Conservation (phyloP, 75 land plant genomes). For the Isoetes taiwanensis region DNA sequence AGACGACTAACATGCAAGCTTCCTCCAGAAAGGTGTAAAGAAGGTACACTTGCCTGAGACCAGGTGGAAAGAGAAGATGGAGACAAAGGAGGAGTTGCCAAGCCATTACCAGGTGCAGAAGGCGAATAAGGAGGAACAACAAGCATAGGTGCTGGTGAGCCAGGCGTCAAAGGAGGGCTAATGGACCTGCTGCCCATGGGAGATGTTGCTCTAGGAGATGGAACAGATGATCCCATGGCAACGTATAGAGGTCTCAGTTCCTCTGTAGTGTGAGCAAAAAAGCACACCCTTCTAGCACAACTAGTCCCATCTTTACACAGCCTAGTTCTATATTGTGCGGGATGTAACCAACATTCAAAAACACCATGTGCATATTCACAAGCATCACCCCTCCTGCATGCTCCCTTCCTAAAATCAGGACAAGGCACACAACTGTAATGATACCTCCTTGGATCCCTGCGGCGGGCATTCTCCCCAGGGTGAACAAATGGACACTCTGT, state of each 20-base stretch:
- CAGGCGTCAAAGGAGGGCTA: conserved; percentile 24
- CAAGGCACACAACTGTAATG: conserved; percentile 71
- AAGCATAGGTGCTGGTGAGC: conserved; percentile 27
- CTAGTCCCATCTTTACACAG: conserved; percentile 68
- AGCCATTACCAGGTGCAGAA: conserved; percentile 11
- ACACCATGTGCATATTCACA: conserved; percentile 83
- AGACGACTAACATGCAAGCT: conserved; percentile 31
- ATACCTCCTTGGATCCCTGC: conserved; percentile 59
- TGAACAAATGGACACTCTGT: conserved; percentile 12
- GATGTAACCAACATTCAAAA: conserved; percentile 81
- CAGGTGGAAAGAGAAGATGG: conserved; percentile 28
- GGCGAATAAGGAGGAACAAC: conserved; percentile 19
- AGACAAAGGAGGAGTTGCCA: conserved; percentile 37
- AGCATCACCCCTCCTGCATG: conserved; percentile 53
- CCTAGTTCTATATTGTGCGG: conserved; percentile 71
- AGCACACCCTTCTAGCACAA: conserved; percentile 59
- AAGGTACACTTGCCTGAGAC: conserved; percentile 22
- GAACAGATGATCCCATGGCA: conserved; percentile 42
- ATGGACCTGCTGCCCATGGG: conserved; percentile 25
- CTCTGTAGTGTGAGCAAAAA: conserved; percentile 75
- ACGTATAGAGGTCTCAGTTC: conserved; percentile 56
- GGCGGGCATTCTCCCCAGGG: conserved; percentile 64
- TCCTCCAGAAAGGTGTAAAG: conserved; percentile 31
- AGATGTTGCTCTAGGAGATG: conserved; percentile 37
- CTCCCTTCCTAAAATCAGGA: conserved; percentile 59